Conservation (phyloP, 23 red algal genomes). For the Gracilaria gracilis region DNA sequence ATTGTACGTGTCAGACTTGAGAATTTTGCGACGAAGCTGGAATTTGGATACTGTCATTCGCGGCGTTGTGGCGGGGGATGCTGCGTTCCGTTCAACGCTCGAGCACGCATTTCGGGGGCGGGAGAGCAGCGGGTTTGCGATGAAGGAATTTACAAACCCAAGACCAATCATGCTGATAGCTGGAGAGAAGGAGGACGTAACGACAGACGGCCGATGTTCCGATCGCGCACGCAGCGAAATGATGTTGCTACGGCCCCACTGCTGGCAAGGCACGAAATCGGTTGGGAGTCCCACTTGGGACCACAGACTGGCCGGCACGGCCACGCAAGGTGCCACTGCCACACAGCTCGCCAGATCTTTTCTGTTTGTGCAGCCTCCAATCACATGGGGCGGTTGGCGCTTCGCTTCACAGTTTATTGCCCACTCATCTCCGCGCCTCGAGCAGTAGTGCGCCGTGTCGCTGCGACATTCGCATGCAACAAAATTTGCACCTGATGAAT, state of each 20-base stretch:
- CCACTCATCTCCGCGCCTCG: no score
- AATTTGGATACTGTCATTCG: constrained; percentile 70
- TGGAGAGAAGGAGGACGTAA: neutral
- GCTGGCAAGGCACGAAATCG: neutral
- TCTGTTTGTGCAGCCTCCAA: neutral
- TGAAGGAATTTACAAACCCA: neutral
- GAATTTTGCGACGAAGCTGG: constrained; percentile 67
- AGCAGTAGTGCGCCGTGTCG: no score
- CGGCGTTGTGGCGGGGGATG: neutral
- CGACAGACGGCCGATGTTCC: neutral
- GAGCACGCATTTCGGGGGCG: neutral
- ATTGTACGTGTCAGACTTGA: constrained; percentile 86
- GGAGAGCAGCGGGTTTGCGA: neutral
- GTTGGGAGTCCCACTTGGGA: no score
- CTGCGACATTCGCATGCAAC: no score
- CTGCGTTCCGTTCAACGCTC: neutral
- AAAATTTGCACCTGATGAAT: neutral
- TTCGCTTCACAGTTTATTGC: neutral
- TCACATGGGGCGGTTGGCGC: neutral
- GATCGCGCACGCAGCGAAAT: neutral
- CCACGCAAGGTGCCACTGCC: no score
- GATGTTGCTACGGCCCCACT: neutral
- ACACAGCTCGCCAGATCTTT: neutral
- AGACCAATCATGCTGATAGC: neutral
- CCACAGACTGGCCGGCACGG: no score